Percentiles rank a stretch among this genome's conserved stretches.
These are phyloP conservation scores for Xylaria castorea DNA, from an alignment of 495 filamentous ascomycete species.

Conservation along the genomic window DNA sequence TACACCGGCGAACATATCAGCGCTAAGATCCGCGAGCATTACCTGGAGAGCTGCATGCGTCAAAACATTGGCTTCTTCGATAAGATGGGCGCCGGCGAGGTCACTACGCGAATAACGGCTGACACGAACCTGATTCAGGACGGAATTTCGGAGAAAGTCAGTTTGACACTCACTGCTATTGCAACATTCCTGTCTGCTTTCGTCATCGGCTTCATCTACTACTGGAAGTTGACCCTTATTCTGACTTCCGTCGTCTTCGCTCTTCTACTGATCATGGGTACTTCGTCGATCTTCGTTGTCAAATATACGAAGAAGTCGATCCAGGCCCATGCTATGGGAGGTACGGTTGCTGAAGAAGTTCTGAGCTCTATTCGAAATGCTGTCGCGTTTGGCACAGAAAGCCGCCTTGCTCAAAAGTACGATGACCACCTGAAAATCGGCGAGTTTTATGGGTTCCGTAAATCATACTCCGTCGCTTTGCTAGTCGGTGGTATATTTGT, in stretches of 20 bases:
- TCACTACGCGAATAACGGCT: constrained; percentile 89
- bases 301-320: constrained; percentile 80
- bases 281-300: constrained; percentile 73
- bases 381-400: constrained; percentile 91
- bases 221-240: constrained; percentile 84
- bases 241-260: constrained; percentile 78
- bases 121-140: constrained; percentile 91
- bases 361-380: constrained; percentile 92
- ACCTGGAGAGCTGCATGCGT: constrained; percentile 80
- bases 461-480: constrained; percentile 69
- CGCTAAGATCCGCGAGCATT: constrained; percentile 82
- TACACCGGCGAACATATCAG: constrained; percentile 91
- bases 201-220: constrained; percentile 84
- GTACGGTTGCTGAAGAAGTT: constrained; percentile 92
- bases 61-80: constrained; percentile 96
- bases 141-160: constrained; percentile 86
- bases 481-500: constrained; percentile 86
- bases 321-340: constrained; percentile 79
- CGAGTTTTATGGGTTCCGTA: constrained; percentile 77
- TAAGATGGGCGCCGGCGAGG: constrained; percentile 87
- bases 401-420: constrained; percentile 85
- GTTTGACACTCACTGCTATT: constrained; percentile 73
- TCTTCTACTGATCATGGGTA: constrained; percentile 76
- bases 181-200: constrained; percentile 89
- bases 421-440: constrained; percentile 74